phyloP scores from a whole-genome alignment of 2,329 filamentous ascomycete species.

The Madurella fahalii region DNA sequence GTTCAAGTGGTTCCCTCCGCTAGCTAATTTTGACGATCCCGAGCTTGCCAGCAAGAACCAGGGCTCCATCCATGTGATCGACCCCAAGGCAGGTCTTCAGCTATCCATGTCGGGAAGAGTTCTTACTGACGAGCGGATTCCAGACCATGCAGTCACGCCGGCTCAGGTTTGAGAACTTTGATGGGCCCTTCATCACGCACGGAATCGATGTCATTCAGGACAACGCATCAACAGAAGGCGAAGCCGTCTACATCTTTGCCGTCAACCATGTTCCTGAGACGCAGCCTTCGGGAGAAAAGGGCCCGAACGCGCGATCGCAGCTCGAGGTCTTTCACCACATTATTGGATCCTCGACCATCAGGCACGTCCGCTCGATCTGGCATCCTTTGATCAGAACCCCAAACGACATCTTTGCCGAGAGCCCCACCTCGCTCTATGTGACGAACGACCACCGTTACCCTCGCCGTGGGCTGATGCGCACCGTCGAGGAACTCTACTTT shows the following conservation, averaged over 20 bases:
- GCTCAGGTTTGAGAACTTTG: conserved; percentile 48
- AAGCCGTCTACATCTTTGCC: conserved; percentile 55
- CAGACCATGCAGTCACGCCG: conserved; percentile 44
- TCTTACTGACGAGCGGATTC: neutral
- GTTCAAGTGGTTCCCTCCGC: conserved; percentile 50
- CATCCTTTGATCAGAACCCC: conserved; percentile 53
- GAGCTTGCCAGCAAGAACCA: conserved; percentile 33
- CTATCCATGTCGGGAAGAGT: neutral
- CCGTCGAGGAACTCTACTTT: conserved; percentile 43
- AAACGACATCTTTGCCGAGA: conserved; percentile 52
- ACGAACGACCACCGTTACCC: conserved; percentile 58
- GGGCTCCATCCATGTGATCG: conserved; percentile 49
- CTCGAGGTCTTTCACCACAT: conserved; percentile 56
- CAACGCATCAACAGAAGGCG: conserved; percentile 31
- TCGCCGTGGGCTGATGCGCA: conserved; percentile 41
- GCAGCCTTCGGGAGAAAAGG: conserved; percentile 30
- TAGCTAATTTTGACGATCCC: conserved; percentile 40
- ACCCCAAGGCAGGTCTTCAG: conserved; percentile 43
- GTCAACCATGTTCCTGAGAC: conserved; percentile 56
- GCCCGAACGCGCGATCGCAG: conserved; percentile 44
- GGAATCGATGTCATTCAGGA: conserved; percentile 58
- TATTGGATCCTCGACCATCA: conserved; percentile 38
- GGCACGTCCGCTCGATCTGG: conserved; percentile 49
- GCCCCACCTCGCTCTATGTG: conserved; percentile 48
- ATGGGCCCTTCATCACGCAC: conserved; percentile 53